Evolutionary conservation across 169 alveolate species (phyloP), one percentile per base, ranked within the genome.

Genomic region (Cryptosporidium parvum): DNA sequence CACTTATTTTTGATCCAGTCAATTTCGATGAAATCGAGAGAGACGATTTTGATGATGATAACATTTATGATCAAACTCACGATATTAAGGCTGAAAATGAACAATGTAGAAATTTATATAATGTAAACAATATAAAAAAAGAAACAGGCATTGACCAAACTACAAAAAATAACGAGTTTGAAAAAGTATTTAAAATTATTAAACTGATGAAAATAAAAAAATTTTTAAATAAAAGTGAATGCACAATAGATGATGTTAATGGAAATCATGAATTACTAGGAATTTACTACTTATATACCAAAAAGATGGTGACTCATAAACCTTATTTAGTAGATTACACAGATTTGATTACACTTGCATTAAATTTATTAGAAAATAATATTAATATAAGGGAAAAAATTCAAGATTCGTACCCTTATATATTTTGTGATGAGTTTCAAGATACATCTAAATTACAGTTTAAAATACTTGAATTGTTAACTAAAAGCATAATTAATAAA

Each of bases 391-490:
- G 92, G 16, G 44, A 45, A 67, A 70, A 85, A 52, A 75, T 91
- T 68, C 92, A 86, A 53, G 45, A 86, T 1, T 71, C 31, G 21
- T 94, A 69, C 91, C 86, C 94, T 26, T 93, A 91, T 92, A 56
- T 94, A 26, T 85, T 94, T 70, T 93, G 92, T 67, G 97, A 94
- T 68, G 97, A 94, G 67, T 94, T 91, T 84, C 96, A 94, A 73
- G 97, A 94, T 71, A 93, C 96, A 1, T 93, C 93, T 84, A 69
- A 65, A 73, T 37, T 91, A 18, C 96, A 94, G 86, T 72, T 93
- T 70, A 91, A 91, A 59, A 84, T 93, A 51, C 39, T 94, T 6
- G 84, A 85, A 48, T 58, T 70, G 2, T 23, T 93, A 16, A 62
- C 72, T 2, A 68, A 42, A 48, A 12, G 44, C 14, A 12, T 3